Evolutionary conservation across 2,329 filamentous ascomycete genomes (phyloP).

Genomic region (Fusarium phyllophilum): DNA sequence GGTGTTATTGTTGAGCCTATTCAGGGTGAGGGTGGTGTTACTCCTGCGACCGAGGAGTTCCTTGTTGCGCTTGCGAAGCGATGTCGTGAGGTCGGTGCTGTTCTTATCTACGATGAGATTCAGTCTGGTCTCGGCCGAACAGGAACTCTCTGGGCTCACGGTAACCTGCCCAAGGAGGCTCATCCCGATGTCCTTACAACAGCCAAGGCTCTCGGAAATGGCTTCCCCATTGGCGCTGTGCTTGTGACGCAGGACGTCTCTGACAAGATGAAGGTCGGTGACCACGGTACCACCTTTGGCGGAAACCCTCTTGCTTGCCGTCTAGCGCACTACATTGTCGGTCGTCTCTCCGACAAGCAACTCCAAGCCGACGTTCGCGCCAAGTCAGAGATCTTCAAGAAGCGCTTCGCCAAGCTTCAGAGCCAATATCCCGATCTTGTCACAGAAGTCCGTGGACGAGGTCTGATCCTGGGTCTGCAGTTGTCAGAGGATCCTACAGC

Average conservation of each 20-base stretch:
- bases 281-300: conserved; percentile 94
- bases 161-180: conserved; percentile 75
- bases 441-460: conserved; percentile 81
- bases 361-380: conserved; percentile 75
- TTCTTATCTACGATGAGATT: conserved; percentile 96
- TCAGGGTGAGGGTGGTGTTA: conserved; percentile 94
- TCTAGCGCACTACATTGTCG: conserved; percentile 86
- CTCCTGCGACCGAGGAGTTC: conserved; percentile 85
- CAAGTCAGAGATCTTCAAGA: conserved; percentile 67
- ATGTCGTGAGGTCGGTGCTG: conserved; percentile 86
- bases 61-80: conserved; percentile 83
- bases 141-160: conserved; percentile 90
- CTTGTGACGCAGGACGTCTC: conserved; percentile 54
- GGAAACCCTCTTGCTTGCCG: conserved; percentile 89
- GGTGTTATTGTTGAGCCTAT: conserved; percentile 97
- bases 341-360: conserved; percentile 74
- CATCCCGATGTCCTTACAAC: conserved; percentile 95
- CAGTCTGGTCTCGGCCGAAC: conserved; percentile 93
- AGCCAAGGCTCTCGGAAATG: conserved; percentile 96
- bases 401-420: conserved; percentile 60
- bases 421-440: conserved; percentile 73
- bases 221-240: conserved; percentile 88
- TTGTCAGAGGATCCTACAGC: conserved; percentile 76
- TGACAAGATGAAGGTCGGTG: conserved; percentile 66
- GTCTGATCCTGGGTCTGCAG: conserved; percentile 89